These are phyloP conservation scores for Pyrenochaeta sp. DNA, from an alignment of 2,329 filamentous ascomycete species.

Conservation along the genomic window DNA sequence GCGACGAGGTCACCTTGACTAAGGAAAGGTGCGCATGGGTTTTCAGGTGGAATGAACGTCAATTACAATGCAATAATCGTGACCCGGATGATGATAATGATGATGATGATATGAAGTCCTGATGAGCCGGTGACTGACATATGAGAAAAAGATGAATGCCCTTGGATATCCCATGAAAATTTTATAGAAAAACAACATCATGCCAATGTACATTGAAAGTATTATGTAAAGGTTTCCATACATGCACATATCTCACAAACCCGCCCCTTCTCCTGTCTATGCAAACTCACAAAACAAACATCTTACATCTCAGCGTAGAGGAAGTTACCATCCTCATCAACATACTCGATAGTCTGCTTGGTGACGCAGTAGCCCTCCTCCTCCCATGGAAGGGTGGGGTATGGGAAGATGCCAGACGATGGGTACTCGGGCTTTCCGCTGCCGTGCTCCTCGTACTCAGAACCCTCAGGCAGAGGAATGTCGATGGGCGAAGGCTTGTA, in stretches of 20 bases:
- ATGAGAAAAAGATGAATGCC: not conserved
- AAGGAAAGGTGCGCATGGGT: no score
- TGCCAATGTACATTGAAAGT: slow-evolving; percentile 10
- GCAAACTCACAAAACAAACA: not conserved
- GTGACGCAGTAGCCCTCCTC: slow-evolving; percentile 43
- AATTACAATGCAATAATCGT: no score
- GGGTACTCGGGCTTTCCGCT: not conserved
- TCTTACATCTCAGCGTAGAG: slow-evolving; percentile 35
- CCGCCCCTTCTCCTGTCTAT: not conserved
- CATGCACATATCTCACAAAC: not conserved
- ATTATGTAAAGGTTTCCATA: slow-evolving; percentile 5
- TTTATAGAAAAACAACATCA: not conserved
- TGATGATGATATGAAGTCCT: no score
- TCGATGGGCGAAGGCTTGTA: slow-evolving; percentile 34
- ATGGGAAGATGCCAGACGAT: slow-evolving; percentile 19
- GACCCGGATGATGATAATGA: no score
- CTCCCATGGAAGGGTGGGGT: slow-evolving; percentile 29
- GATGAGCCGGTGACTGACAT: no score
- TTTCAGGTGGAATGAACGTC: no score
- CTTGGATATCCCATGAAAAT: not conserved
- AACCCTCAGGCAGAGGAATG: slow-evolving; percentile 20
- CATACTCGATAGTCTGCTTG: slow-evolving; percentile 45
- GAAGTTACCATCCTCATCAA: slow-evolving; percentile 43
- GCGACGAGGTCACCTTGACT: no score
- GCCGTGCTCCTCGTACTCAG: slow-evolving; percentile 18